phyloP scores from a whole-genome alignment of 1,139 yeast genomes.

The Diutina scorzettiae region DNA sequence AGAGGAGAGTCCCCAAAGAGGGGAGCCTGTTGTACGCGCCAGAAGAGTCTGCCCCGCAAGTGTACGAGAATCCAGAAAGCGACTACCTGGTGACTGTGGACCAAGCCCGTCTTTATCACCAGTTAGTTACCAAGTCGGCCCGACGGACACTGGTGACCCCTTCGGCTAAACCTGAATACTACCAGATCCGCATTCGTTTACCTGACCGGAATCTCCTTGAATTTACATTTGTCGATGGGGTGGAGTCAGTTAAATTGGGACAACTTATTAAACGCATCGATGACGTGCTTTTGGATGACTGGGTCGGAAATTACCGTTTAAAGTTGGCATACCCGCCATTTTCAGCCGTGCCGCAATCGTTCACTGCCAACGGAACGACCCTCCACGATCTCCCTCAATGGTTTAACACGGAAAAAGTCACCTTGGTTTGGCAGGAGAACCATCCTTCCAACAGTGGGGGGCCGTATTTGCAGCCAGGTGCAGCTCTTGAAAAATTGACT shows the following conservation, averaged over 20 bases:
- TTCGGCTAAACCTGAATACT: constrained; percentile 15
- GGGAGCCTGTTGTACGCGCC: constrained; percentile 9
- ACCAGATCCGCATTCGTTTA: constrained; percentile 35
- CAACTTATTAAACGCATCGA: constrained; percentile 27
- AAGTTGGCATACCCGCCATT: constrained; percentile 37
- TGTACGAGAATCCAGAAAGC: constrained; percentile 32
- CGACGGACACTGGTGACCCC: constrained; percentile 13
- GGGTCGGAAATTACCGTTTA: constrained; percentile 20
- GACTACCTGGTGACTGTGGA: constrained; percentile 40
- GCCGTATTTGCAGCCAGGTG: constrained; percentile 13
- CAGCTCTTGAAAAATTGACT: constrained; percentile 13
- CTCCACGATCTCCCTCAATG: constrained; percentile 22
- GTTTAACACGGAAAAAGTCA: constrained; percentile 20
- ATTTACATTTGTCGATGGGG: constrained; percentile 24
- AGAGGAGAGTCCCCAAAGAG: constrained; percentile 7
- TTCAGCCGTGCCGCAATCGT: constrained; percentile 18
- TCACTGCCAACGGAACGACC: constrained; percentile 19
- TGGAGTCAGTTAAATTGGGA: constrained; percentile 28
- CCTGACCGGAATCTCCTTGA: constrained; percentile 44
- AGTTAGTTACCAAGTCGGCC: constrained; percentile 19
- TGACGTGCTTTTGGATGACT: constrained; percentile 26
- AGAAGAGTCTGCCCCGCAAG: neutral
- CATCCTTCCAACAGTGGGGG: constrained; percentile 13
- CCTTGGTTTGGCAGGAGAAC: constrained; percentile 25
- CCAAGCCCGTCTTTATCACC: constrained; percentile 43